phyloP scores from a whole-genome alignment of 2,329 filamentous ascomycete species.

The Chaetomium sp. region DNA sequence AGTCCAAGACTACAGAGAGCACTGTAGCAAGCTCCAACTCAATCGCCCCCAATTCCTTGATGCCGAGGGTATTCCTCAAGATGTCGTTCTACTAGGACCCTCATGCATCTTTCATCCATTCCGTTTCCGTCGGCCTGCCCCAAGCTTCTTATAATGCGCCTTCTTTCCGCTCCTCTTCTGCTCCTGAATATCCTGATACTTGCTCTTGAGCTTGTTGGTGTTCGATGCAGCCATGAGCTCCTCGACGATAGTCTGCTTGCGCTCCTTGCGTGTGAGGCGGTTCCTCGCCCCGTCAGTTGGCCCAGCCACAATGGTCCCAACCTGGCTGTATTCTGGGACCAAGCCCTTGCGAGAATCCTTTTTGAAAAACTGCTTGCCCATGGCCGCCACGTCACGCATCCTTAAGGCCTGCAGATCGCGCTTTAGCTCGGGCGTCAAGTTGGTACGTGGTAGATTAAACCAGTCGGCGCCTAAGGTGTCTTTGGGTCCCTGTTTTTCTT shows the following conservation, averaged over 20 bases:
- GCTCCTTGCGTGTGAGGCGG: constrained; percentile 77
- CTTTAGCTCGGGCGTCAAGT: constrained; percentile 77
- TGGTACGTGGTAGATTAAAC: constrained; percentile 82
- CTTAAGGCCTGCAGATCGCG: constrained; percentile 83
- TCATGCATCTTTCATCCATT: constrained; percentile 13
- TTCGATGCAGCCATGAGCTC: constrained; percentile 68
- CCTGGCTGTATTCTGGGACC: constrained; percentile 76
- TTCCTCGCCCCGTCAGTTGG: constrained; percentile 80
- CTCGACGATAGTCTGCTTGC: constrained; percentile 79
- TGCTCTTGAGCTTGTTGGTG: constrained; percentile 70
- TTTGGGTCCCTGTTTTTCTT: constrained; percentile 25
- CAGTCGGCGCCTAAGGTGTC: constrained; percentile 70
- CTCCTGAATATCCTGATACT: constrained; percentile 78
- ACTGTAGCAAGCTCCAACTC: no score
- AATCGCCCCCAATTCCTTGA: no score
- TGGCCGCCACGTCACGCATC: constrained; percentile 82
- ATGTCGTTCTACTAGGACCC: neutral
- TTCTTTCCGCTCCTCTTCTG: constrained; percentile 85
- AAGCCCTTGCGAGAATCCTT: constrained; percentile 68
- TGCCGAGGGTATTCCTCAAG: neutral
- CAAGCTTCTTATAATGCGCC: constrained; percentile 75
- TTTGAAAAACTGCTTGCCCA: constrained; percentile 77
- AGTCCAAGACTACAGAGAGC: no score
- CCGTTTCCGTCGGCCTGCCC: constrained; percentile 34
- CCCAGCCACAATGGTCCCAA: constrained; percentile 83